Evolutionary conservation across 2,329 filamentous ascomycete genomes (phyloP), one percentile per base, ranked within the genome.

Genomic region (Penicillium corylophilum): DNA sequence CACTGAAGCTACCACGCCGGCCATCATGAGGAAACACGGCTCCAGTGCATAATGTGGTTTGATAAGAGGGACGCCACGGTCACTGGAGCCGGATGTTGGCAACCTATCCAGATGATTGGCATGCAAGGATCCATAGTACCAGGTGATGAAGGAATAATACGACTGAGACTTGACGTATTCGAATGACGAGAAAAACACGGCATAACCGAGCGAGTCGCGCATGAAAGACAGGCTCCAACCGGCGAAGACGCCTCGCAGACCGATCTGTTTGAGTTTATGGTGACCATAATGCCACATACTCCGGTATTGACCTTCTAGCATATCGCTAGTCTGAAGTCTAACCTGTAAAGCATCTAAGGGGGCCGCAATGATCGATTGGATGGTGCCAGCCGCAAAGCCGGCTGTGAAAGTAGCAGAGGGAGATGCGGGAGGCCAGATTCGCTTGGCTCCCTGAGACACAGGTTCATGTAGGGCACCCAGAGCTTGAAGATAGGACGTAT

Each of bases 251-350:
- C 84, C 83, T 9, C 81, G 79, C 3, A 77, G 55, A 4, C 84
- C 84, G 50, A 87, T 85, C 33, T 82, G 79, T 10, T 71, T 73
- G 4, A 84, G 72, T 61, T 86, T 86, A 51, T 78, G 73, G 23
- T 70, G 71, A 2, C 79, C 79, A 62, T 86, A 86, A 52, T 84
- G 79, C 83, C 82, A 86, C 79, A 85, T 84, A 59, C 74, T 83
- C 44, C 77, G 79, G 67, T 85, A 82, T 51, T 78, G 79, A 13
- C 81, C 80, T 43, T 80, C 74, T n/a, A 83, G 71, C 57, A 84
- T 79, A 54, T 85, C 83, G 51, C 75, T 75, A 28, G 81, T 80
- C 55, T 79, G 79, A 62, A 86, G 82, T 29, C 83, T 81, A 26
- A 83, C 78, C 57, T 85, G 82, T 2, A 86, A 72, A 4, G 84